Conservation (phyloP, 2,329 filamentous ascomycete species). For the Elsinoe arachidis region DNA sequence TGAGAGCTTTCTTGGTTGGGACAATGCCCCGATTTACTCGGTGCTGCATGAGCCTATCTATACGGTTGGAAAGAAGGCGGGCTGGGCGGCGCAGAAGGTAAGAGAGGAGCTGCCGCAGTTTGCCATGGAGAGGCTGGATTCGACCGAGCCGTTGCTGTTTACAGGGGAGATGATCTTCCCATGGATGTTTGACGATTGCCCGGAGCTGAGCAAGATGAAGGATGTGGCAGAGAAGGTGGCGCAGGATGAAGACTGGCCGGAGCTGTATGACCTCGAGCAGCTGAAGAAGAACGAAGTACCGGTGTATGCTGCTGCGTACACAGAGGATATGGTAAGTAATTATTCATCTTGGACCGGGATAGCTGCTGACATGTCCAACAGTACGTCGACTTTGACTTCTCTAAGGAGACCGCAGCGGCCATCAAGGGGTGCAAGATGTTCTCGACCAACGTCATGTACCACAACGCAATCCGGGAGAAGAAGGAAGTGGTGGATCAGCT, state of each 20-base stretch:
- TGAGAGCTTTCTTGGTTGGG: conserved; percentile 60
- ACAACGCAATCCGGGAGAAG: conserved; percentile 68
- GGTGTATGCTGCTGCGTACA: conserved; percentile 72
- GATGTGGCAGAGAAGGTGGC: conserved; percentile 65
- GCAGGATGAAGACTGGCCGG: conserved; percentile 58
- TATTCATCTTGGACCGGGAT: not conserved
- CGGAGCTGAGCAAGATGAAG: conserved; percentile 62
- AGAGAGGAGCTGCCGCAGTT: conserved; percentile 44
- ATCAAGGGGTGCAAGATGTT: conserved; percentile 73
- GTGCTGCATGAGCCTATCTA: conserved; percentile 85
- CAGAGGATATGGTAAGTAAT: conserved; percentile 40
- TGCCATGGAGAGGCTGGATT: conserved; percentile 30
- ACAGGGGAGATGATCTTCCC: conserved; percentile 89
- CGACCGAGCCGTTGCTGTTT: conserved; percentile 57
- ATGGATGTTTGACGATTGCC: conserved; percentile 73
- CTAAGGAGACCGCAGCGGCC: conserved; percentile 61
- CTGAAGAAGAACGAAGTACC: conserved; percentile 71
- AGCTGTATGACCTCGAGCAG: conserved; percentile 66
- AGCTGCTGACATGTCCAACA: conserved; percentile 50
- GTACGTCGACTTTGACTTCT: conserved; percentile 76
- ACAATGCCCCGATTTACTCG: conserved; percentile 73
- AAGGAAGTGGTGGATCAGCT: conserved; percentile 70
- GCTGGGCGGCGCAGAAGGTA: conserved; percentile 67
- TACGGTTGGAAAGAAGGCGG: conserved; percentile 59
- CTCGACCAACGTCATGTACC: conserved; percentile 79